These are phyloP conservation scores for Ailanthus altissimus DNA, from an alignment of 345 rosid genomes.

Conservation along the genomic window DNA sequence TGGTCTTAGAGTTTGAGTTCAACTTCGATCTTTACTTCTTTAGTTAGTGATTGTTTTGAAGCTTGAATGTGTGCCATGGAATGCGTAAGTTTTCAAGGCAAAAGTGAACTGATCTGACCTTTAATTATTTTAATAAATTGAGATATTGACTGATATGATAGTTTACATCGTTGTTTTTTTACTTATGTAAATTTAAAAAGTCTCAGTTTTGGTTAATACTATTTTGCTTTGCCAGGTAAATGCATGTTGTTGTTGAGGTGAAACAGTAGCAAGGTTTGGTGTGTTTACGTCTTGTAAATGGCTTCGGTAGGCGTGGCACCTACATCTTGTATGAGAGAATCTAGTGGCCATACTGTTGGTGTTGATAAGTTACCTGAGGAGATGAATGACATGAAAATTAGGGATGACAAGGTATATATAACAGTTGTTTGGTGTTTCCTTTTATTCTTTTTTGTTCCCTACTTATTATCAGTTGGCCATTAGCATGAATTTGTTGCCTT, in stretches of 20 bases:
- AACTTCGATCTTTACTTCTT: neutral
- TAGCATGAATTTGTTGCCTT: neutral
- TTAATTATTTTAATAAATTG: neutral
- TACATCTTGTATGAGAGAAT: constrained; percentile 52
- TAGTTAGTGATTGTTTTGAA: neutral
- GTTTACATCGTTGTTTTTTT: neutral
- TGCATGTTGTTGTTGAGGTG: constrained; percentile 24
- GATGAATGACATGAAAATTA: constrained; percentile 87
- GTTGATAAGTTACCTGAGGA: constrained; percentile 78
- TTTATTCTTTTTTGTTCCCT: neutral
- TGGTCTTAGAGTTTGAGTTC: neutral
- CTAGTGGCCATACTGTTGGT: constrained; percentile 45
- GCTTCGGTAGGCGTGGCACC: constrained; percentile 73
- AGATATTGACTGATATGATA: neutral
- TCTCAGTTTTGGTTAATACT: neutral
- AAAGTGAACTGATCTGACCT: constrained; percentile 7
- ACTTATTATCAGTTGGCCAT: neutral
- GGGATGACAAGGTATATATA: constrained; percentile 58
- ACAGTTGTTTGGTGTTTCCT: neutral
- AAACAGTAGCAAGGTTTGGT: constrained; percentile 25
- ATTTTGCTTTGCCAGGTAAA: constrained; percentile 29
- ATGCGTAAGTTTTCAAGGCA: neutral
- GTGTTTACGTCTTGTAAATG: constrained; percentile 42
- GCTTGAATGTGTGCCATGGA: neutral
- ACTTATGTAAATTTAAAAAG: neutral